These are phyloP conservation scores for Suhomyces atakaporum DNA, from an alignment of 1,139 yeast genomes.

Conservation along the genomic window DNA sequence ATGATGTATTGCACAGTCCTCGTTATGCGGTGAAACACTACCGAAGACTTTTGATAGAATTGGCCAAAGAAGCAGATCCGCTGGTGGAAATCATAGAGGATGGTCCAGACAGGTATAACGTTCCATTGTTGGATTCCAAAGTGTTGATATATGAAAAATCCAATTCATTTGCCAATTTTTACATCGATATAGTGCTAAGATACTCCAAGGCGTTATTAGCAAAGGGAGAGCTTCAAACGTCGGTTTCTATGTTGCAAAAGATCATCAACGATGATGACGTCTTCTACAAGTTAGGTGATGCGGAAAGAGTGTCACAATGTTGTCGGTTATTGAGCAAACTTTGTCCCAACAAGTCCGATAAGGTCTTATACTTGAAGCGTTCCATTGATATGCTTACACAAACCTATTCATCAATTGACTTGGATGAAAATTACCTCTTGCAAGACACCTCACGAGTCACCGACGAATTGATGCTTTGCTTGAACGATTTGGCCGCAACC, in stretches of 20 bases:
- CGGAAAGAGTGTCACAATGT: conserved; percentile 46
- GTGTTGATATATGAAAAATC: conserved; percentile 36
- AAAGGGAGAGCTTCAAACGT: conserved; percentile 39
- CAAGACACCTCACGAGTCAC: conserved; percentile 34
- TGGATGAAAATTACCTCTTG: conserved; percentile 31
- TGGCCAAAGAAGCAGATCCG: conserved; percentile 35
- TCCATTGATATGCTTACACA: conserved; percentile 41
- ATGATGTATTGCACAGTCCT: conserved; percentile 47
- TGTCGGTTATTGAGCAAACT: conserved; percentile 40
- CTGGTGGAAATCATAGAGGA: conserved; percentile 28
- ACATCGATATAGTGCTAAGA: conserved; percentile 46
- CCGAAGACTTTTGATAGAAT: conserved; percentile 38
- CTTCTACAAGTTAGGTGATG: conserved; percentile 45
- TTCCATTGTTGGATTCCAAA: conserved; percentile 37
- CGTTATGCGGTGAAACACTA: conserved; percentile 49
- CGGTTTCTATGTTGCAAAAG: conserved; percentile 31
- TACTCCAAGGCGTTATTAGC: conserved; percentile 47
- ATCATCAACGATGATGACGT: conserved; percentile 41
- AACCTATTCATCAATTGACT: conserved; percentile 30
- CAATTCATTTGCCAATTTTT: conserved; percentile 41
- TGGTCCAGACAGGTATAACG: conserved; percentile 27
- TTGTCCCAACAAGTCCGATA: conserved; percentile 24
- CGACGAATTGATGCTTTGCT: conserved; percentile 39
- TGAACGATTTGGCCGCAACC: conserved; percentile 39
- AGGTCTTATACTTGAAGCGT: conserved; percentile 40